phyloP scores from a whole-genome alignment of 768 basidiomycete species.

The Sutorius australiensis region DNA sequence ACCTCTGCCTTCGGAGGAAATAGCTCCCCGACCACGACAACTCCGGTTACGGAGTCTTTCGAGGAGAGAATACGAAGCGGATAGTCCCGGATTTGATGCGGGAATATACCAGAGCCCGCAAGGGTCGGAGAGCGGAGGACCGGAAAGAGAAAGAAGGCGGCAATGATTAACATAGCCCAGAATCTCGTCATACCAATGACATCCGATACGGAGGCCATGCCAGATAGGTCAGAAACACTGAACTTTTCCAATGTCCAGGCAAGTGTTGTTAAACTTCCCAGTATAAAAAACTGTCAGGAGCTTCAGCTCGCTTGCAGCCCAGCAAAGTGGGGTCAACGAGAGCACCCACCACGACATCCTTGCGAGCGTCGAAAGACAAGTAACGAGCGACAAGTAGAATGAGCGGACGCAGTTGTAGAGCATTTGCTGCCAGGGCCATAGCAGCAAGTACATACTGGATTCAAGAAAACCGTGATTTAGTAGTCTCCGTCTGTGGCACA shows the following conservation, averaged over 20 bases:
- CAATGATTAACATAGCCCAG: slow-evolving; percentile 21
- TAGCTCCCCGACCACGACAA: slow-evolving; percentile 78
- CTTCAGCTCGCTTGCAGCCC: slow-evolving; percentile 1
- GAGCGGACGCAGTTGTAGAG: slow-evolving; percentile 25
- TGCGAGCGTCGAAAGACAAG: slow-evolving; percentile 20
- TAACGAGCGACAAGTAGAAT: slow-evolving; percentile 9
- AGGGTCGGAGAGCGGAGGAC: slow-evolving; percentile 54
- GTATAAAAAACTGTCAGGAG: slow-evolving; percentile 20
- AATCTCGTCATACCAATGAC: not conserved
- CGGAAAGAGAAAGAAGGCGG: slow-evolving; percentile 37
- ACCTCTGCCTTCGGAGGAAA: slow-evolving; percentile 36
- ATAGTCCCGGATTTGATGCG: slow-evolving; percentile 49
- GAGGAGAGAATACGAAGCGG: slow-evolving; percentile 67
- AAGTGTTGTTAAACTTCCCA: slow-evolving; percentile 19
- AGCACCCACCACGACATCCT: slow-evolving; percentile 21
- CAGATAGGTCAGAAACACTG: not conserved
- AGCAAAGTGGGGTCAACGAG: not conserved
- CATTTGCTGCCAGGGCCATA: slow-evolving; percentile 24
- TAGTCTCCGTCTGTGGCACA: not conserved
- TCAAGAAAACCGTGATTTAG: not conserved
- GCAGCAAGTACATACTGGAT: slow-evolving; percentile 22
- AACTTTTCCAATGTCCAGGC: slow-evolving; percentile 12
- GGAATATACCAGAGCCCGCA: slow-evolving; percentile 46
- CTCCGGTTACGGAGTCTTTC: slow-evolving; percentile 69
- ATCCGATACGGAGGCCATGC: not conserved